Evolutionary conservation across 176 grass and related monocot genomes (phyloP).

Genomic region (Ampelocalamus luodianensis): DNA sequence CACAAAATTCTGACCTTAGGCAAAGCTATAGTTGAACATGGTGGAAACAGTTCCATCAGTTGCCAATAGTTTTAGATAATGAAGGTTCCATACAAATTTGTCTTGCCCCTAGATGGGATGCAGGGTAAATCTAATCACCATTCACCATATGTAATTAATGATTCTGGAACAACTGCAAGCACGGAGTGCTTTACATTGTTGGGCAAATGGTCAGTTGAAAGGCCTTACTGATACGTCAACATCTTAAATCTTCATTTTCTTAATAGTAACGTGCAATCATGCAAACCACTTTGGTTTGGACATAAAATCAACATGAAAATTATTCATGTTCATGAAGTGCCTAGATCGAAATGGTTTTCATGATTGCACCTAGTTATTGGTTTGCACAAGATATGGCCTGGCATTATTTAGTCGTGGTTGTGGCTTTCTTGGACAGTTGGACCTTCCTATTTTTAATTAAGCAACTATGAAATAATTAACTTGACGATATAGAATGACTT

Average conservation of each 20-base stretch:
- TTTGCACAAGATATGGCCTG: neutral
- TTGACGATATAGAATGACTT: neutral
- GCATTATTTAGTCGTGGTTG: neutral
- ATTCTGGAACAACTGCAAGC: neutral
- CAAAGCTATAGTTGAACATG: conserved; percentile 13
- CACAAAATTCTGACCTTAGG: no score
- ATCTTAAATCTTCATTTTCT: neutral
- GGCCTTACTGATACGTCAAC: neutral
- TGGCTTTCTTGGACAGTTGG: neutral
- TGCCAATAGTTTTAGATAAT: neutral
- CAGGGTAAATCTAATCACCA: conserved; percentile 8
- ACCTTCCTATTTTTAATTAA: conserved; percentile 2
- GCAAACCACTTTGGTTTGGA: neutral
- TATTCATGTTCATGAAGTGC: neutral
- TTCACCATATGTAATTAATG: neutral
- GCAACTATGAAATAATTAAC: neutral
- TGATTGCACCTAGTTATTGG: neutral
- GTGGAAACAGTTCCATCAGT: conserved; percentile 5
- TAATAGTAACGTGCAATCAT: neutral
- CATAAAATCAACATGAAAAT: conserved; percentile 13
- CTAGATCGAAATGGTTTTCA: neutral
- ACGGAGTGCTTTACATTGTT: neutral
- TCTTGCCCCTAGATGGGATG: neutral
- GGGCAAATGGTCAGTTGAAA: neutral
- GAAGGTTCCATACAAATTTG: neutral